Percentiles rank a stretch among this genome's conserved stretches.
Evolutionary conservation across 805 yeast species (phyloP).

Genomic region (Saccharomyces mikatae): DNA sequence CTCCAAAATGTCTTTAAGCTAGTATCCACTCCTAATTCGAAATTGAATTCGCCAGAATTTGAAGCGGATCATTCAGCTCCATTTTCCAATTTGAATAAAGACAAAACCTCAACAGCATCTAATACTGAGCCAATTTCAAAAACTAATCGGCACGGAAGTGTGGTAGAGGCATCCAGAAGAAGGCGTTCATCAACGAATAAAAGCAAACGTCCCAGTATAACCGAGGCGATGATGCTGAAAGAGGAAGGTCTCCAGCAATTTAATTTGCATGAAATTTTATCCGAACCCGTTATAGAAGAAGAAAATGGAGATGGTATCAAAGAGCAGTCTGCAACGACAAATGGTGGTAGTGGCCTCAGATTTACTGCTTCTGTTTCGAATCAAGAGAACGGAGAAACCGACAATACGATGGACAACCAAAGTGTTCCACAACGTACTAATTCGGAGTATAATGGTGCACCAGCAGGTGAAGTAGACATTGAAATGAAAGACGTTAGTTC

Average conservation of each 20-base stretch:
- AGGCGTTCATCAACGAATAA: constrained; percentile 25
- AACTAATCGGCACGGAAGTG: neutral
- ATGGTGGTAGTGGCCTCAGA: constrained; percentile 1
- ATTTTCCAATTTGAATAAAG: neutral
- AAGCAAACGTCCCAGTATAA: constrained; percentile 24
- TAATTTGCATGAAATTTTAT: constrained; percentile 27
- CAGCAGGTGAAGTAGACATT: neutral
- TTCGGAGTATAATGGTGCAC: constrained; percentile 1
- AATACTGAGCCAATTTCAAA: neutral
- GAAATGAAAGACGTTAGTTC: neutral
- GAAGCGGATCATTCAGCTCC: neutral
- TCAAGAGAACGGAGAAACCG: neutral
- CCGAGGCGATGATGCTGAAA: constrained; percentile 26
- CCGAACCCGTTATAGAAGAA: constrained; percentile 20
- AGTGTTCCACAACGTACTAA: neutral
- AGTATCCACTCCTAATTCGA: constrained; percentile 1
- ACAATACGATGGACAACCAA: constrained; percentile 2
- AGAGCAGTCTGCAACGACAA: constrained; percentile 2
- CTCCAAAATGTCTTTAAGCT: constrained; percentile 7
- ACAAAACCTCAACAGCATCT: neutral
- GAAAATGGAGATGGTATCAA: constrained; percentile 8
- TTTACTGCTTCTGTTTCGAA: neutral
- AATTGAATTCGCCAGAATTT: neutral
- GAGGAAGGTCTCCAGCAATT: constrained; percentile 30
- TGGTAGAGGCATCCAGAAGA: constrained; percentile 5